Evolutionary conservation across 1,284 basidiomycete species (phyloP).

Genomic region (Ganoderma lucidum): DNA sequence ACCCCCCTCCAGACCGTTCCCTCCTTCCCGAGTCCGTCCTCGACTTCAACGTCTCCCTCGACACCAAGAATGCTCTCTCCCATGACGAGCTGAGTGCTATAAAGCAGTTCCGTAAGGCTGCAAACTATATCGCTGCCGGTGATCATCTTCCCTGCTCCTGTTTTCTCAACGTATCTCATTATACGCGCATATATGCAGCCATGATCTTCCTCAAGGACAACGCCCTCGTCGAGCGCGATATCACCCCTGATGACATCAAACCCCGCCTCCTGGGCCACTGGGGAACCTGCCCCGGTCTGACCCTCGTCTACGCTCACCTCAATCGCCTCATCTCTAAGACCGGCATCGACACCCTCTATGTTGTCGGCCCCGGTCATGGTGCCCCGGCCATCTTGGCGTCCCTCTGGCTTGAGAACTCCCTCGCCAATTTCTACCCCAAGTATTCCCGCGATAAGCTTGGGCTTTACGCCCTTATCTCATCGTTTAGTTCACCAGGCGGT

Average conservation of each 20-base stretch:
- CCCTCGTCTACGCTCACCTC: constrained; percentile 82
- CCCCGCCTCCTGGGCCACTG: constrained; percentile 80
- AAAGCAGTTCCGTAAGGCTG: constrained; percentile 62
- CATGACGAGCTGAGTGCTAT: constrained; percentile 58
- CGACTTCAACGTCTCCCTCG: constrained; percentile 52
- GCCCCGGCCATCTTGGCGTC: constrained; percentile 84
- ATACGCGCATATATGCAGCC: constrained; percentile 46
- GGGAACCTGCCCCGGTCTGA: constrained; percentile 82
- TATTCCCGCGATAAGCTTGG: constrained; percentile 73
- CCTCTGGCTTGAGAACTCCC: constrained; percentile 85
- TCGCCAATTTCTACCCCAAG: constrained; percentile 76
- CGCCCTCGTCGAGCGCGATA: constrained; percentile 67
- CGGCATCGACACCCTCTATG: constrained; percentile 67
- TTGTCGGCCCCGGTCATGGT: constrained; percentile 83
- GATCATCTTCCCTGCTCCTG: constrained; percentile 27
- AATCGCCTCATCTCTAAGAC: constrained; percentile 78
- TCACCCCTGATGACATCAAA: constrained; percentile 78
- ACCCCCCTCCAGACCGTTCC: constrained; percentile 70
- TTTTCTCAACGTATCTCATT: background rate
- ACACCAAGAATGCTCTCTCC: constrained; percentile 53
- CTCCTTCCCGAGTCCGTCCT: constrained; percentile 61
- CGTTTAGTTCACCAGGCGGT: constrained; percentile 72
- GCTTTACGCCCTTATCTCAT: constrained; percentile 69
- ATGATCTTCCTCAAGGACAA: constrained; percentile 87
- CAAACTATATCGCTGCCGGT: constrained; percentile 74